Evolutionary conservation across 805 yeast genomes (phyloP).

Genomic region (Wickerhamiella lipophila): DNA sequence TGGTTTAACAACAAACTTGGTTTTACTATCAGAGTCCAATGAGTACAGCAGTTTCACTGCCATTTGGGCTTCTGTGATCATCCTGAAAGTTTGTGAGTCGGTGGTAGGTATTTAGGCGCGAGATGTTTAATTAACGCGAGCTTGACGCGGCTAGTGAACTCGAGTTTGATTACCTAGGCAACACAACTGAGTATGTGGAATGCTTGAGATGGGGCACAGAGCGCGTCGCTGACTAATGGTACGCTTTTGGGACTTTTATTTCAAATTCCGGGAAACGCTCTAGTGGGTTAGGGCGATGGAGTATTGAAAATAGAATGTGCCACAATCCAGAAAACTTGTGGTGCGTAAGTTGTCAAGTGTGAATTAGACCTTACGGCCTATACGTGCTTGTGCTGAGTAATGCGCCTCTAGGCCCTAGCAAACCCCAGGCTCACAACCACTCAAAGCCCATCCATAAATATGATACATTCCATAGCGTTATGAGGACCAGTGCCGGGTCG

Average conservation of each 20-base stretch:
- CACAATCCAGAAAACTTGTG: constrained; percentile 4
- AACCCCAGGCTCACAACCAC: too few species aligned
- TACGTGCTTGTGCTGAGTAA: constrained; percentile 7
- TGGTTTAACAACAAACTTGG: constrained; percentile 28
- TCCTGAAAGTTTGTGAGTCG: background rate
- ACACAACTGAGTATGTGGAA: background rate
- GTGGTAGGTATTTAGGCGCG: background rate
- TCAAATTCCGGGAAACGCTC: background rate
- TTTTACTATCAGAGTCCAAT: constrained; percentile 25
- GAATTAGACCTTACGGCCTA: background rate
- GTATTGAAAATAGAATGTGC: background rate
- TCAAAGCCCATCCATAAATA: too few species aligned
- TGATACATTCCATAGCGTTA: too few species aligned
- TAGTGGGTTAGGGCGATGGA: background rate
- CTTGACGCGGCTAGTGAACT: background rate
- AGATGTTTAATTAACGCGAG: background rate
- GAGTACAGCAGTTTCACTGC: constrained; percentile 31
- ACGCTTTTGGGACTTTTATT: background rate
- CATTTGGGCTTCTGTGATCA: constrained; percentile 8
- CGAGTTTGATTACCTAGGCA: background rate
- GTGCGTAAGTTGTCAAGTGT: background rate
- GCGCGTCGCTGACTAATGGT: background rate
- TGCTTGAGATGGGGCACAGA: background rate
- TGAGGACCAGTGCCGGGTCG: too few species aligned
- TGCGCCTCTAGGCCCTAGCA: background rate